Base-by-base conservation (phyloP, 1,284 basidiomycete species). In the Rhodofomes roseus region DNA sequence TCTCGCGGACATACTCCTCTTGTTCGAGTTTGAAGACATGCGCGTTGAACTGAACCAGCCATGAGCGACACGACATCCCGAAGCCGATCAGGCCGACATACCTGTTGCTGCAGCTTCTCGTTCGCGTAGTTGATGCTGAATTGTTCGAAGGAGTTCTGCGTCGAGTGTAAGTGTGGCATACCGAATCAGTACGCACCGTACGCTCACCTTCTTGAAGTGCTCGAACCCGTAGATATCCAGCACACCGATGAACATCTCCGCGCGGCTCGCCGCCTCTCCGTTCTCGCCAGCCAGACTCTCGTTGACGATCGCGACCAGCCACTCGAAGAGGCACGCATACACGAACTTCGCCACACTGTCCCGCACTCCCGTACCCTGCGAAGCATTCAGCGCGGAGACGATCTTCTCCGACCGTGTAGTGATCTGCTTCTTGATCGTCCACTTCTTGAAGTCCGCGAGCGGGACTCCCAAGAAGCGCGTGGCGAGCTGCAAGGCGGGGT, bases 81-180 rank as follows among this genome's bases (percentile, higher is more conserved):
- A 23, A 56, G 16, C 23, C 4, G 2, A 23, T 34, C 31, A 11
- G 31, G 27, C 16, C 16, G 8, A 63, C 73, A 39, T 66, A 92
- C 93, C 84, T 96, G 93, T 73, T 97, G 95, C 68, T 97, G 95
- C 36, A 97, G 75, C 73, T 99, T 98, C 77, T 99, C 97, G 70
- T 99, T 99, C 50, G 97, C 97, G 74, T 98, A 99, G 74, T 99
- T 99, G 80, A 99, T 99, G 75, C 96, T 98, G 77, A 99, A 99
- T 78, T 99, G 97, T 75, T 99, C 97, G 72, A 98, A 99, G 11
- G 95, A 97, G 76, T 98, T 98, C 90, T 91, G 65, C 25, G 48
- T 55, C 18, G 27, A 63, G 58, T 11, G 22, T 40, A 1, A 25
- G 14, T n/a, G 41, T 62, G 53, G 62, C 62, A 59, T 31, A 56